Evolutionary conservation across 75 land plant species (phyloP), one percentile per base, ranked within the genome.

Genomic region (Cryptomeria japonica): DNA sequence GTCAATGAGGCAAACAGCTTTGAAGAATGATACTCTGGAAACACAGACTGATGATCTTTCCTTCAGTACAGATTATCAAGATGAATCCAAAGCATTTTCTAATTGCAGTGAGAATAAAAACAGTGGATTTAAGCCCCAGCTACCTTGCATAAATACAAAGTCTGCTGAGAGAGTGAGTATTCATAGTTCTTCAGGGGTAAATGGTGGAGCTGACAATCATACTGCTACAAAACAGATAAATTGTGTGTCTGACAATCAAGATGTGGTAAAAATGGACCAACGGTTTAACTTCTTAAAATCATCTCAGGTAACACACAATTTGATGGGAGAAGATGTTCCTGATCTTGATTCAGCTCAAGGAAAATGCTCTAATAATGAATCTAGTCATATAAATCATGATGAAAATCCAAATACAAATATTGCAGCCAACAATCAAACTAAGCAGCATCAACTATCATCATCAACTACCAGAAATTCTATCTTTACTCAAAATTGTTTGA

Each of bases 131-230:
- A 80, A 80, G 49, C 28, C 44, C 44, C 44, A 42, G n/a, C n/a
- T 80, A 42, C 7, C 83, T 19, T 39, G 83, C 83, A 22, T 41
- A 80, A 16, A 80, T 25, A 80, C 38, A 42, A 19, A 25, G 31
- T 22, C 42, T 42, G 31, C 46, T 25, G 49, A 80, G 42, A 42
- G 6, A 80, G 28, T 28, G 18, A 38, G 31, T 42, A 25, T 31
- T 42, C 25, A 25, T 42, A 22, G 83, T 42, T 42, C 46, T 19
- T 7, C 83, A 19, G 83, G 12, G 28, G 44, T 42, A 80, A 80
- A 80, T 42, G 46, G 11, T 39, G 83, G 42, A 25, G 83, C 8
- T 80, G 83, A 42, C 70, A 80, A 80, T 80, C 83, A 25, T 80
- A 79, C 41, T 18, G 39, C 19, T 38, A 79, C 7, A 79, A 41